A percentile compares a stretch with the other conserved stretches of the same genome.
These are phyloP conservation scores for Chlorella sp. DNA, from an alignment of 139 green algal species.

Conservation along the genomic window DNA sequence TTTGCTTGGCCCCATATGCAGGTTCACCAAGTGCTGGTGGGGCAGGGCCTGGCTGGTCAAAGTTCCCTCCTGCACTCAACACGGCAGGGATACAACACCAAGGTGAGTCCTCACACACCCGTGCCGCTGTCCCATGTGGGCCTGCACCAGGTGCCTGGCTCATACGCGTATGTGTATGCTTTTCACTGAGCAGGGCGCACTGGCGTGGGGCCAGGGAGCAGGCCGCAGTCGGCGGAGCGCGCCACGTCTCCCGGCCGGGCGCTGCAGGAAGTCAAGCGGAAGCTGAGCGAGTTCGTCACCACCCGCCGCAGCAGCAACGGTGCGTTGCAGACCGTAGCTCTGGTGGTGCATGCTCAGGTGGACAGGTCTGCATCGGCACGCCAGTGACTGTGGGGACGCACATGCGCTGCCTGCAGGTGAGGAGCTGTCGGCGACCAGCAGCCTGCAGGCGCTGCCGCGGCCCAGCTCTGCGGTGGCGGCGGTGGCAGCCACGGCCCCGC, in stretches of 20 bases:
- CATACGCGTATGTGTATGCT: neutral
- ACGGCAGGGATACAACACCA: neutral
- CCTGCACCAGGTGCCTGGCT: neutral
- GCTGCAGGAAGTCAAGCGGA: conserved; percentile 64
- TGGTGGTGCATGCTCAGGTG: no score
- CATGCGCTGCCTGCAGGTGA: no score
- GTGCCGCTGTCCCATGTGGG: no score
- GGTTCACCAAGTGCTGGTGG: neutral
- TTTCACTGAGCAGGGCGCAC: neutral
- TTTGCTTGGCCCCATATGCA: neutral
- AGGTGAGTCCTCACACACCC: neutral
- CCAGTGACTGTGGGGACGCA: no score
- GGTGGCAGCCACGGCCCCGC: neutral
- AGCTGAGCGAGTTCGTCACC: conserved; percentile 42
- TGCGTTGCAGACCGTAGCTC: no score
- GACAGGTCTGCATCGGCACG: no score
- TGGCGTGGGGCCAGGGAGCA: conserved; percentile 3
- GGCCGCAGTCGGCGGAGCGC: conserved; percentile 17
- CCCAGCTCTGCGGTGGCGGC: neutral
- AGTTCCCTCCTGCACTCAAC: conserved; percentile 20
- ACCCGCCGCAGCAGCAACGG: no score
- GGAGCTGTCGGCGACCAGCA: neutral
- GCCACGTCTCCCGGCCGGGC: conserved; percentile 57
- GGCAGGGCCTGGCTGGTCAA: conserved; percentile 15
- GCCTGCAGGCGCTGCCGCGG: neutral